Conservation (phyloP, 768 basidiomycete genomes). For the Amanita fuliginea region DNA sequence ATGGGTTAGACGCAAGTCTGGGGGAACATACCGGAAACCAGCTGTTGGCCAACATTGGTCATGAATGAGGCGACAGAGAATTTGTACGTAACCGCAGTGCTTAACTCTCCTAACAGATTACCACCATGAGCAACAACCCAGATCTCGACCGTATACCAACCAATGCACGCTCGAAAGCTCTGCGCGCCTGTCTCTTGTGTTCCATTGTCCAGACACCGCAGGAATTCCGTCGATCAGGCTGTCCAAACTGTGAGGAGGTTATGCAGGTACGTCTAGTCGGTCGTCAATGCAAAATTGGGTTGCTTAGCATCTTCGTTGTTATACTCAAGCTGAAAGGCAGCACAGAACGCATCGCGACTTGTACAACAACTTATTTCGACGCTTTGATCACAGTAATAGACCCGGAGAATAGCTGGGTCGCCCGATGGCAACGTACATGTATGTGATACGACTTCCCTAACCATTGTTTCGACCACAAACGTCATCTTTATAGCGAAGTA, state of each 20-base stretch:
- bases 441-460: conserved; percentile 18
- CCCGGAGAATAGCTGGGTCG: conserved; percentile 89
- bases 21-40: conserved; percentile 40
- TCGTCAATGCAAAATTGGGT: neutral
- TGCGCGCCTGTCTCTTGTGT: conserved; percentile 89
- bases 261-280: conserved; percentile 53
- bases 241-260: conserved; percentile 95
- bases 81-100: neutral
- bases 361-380: conserved; percentile 90
- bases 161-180: conserved; percentile 38
- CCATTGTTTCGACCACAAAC: neutral
- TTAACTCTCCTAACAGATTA: neutral
- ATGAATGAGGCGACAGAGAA: conserved; percentile 18
- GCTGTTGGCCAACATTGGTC: conserved; percentile 60
- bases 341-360: conserved; percentile 69
- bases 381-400: conserved; percentile 83
- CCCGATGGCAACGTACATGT: conserved; percentile 93
- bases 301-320: neutral
- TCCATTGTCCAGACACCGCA: conserved; percentile 76
- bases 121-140: conserved; percentile 1
- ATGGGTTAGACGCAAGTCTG: neutral
- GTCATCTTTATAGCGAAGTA: conserved; percentile 57
- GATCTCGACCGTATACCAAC: conserved; percentile 2
- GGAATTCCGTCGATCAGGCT: conserved; percentile 81
- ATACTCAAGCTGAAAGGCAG: conserved; percentile 78